Evolutionary conservation across 192 early-diverging fungal genomes (phyloP).

Genomic region (Coemansia asiatica): DNA sequence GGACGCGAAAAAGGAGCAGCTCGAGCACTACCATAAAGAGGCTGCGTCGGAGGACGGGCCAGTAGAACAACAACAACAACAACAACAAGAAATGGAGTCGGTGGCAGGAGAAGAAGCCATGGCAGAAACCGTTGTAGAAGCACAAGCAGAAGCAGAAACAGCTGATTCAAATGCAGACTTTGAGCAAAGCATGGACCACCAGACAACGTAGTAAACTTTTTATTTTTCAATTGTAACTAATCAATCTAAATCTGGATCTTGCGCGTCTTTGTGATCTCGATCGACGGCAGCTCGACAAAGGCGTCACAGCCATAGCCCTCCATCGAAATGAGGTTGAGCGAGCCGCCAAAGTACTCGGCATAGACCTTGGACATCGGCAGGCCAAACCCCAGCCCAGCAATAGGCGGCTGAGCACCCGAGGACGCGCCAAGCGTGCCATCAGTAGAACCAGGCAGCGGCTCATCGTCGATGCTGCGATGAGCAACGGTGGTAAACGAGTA

Average conservation of each 20-base stretch:
- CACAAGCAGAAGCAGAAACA: background rate
- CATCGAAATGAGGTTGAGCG: slow-evolving; percentile 28
- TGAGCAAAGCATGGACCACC: background rate
- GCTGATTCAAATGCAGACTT: background rate
- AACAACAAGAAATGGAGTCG: background rate
- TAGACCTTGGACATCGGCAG: slow-evolving; percentile 42
- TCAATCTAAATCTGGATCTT: slow-evolving; percentile 17
- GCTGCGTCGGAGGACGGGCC: background rate
- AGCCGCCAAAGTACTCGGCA: slow-evolving; percentile 40
- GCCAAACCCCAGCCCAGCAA: slow-evolving; percentile 40
- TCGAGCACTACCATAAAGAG: slow-evolving; percentile 26
- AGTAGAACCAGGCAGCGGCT: background rate
- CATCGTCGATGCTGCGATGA: slow-evolving; percentile 31
- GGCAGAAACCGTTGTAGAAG: background rate
- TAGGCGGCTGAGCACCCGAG: slow-evolving; percentile 1
- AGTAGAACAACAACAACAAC: too few relatives aligned
- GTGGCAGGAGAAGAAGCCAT: background rate
- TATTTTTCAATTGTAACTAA: background rate
- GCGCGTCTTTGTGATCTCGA: slow-evolving; percentile 12
- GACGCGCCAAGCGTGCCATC: background rate
- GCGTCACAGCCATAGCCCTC: slow-evolving; percentile 37
- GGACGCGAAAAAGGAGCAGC: slow-evolving; percentile 29
- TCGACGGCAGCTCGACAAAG: slow-evolving; percentile 40
- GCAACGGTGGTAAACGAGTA: slow-evolving; percentile 86
- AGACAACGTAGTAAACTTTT: background rate